Conservation (phyloP, 2,329 filamentous ascomycete species). For the Pestalotiopsis sp. region DNA sequence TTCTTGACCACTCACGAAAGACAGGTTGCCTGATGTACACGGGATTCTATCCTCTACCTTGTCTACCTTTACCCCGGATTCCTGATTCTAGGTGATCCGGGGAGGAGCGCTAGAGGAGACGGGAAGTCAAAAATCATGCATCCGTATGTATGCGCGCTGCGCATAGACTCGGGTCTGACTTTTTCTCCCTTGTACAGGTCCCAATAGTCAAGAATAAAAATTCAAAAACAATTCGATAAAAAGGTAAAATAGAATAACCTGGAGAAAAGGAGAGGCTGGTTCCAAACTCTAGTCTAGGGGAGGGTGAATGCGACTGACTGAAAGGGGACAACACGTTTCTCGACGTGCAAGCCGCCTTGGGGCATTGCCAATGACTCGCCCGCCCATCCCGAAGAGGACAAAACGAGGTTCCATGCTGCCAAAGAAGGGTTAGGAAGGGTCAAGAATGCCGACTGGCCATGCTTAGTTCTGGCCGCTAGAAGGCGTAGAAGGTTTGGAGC, state of each 20-base stretch:
- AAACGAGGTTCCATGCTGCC: neutral
- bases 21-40: neutral
- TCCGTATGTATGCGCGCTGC: neutral
- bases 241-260: neutral
- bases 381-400: neutral
- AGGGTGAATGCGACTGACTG: neutral
- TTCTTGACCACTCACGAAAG: neutral
- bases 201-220: neutral
- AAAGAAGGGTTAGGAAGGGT: too few relatives aligned
- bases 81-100: neutral
- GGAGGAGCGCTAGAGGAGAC: neutral
- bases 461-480: neutral
- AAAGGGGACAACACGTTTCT: neutral
- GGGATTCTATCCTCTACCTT: neutral
- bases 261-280: neutral
- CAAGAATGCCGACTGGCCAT: neutral
- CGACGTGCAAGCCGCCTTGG: neutral
- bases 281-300: neutral
- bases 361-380: neutral
- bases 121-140: neutral
- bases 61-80: neutral
- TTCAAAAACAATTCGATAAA: neutral
- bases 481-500: neutral
- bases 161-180: neutral
- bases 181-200: neutral